phyloP scores from a whole-genome alignment of 306 rosid species.

The Spatholobus suberectus region DNA sequence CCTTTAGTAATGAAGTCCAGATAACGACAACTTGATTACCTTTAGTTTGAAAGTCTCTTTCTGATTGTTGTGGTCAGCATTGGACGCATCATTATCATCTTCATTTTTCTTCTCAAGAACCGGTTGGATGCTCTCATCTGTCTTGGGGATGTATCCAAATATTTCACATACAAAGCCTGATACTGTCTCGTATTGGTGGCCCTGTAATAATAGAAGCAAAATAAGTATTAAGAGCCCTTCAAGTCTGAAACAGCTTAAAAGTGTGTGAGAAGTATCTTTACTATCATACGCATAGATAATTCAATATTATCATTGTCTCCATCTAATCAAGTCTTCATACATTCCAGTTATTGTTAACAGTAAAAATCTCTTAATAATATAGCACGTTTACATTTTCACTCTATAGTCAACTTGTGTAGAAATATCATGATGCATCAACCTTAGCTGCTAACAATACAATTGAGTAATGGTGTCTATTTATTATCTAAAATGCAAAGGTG shows the following conservation, averaged over 20 bases:
- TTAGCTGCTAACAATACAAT: neutral
- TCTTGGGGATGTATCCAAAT: constrained; percentile 93
- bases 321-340: neutral
- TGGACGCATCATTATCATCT: constrained; percentile 64
- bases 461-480: neutral
- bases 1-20: neutral
- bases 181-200: constrained; percentile 95
- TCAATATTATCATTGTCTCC: neutral
- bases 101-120: constrained; percentile 83
- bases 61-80: constrained; percentile 65
- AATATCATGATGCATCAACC: neutral
- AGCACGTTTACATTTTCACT: constrained; percentile 4
- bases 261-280: neutral
- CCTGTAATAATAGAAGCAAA: constrained; percentile 54
- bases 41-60: constrained; percentile 78
- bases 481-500: constrained; percentile 3
- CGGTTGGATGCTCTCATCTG: constrained; percentile 83
- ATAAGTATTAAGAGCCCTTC: neutral
- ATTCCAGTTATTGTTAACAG: neutral
- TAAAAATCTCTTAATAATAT: neutral
- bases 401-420: neutral
- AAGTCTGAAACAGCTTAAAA: neutral
- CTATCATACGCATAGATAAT: neutral
- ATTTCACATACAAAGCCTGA: constrained; percentile 94
- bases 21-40: constrained; percentile 55